phyloP scores from a whole-genome alignment of 2,329 filamentous ascomycete genomes.

The Whalleya microplaca region DNA sequence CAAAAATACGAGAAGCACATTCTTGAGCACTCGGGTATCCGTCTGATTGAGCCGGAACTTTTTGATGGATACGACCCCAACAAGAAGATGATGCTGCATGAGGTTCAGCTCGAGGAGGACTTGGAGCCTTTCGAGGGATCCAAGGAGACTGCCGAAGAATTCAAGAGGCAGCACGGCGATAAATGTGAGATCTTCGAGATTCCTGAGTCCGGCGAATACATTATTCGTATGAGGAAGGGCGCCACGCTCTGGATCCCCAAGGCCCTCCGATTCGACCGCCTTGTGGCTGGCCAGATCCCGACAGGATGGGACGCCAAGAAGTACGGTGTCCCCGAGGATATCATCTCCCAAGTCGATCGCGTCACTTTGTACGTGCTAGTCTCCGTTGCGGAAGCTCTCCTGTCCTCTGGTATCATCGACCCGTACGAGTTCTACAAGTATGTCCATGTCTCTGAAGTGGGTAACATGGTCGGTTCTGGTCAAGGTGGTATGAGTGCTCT shows the following conservation, averaged over 20 bases:
- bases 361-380: conserved; percentile 95
- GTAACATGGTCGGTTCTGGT: conserved; percentile 97
- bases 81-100: conserved; percentile 97
- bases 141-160: conserved; percentile 96
- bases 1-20: conserved; percentile 96
- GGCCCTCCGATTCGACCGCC: conserved; percentile 93
- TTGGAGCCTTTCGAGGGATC: conserved; percentile 96
- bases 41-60: conserved; percentile 94
- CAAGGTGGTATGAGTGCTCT: conserved; percentile 94
- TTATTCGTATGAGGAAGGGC: conserved; percentile 92
- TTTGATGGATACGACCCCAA: conserved; percentile 97
- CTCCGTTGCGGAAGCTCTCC: conserved; percentile 86
- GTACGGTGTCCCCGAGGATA: conserved; percentile 96
- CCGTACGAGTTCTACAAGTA: conserved; percentile 99
- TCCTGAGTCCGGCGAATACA: conserved; percentile 89
- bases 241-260: conserved; percentile 95
- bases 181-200: conserved; percentile 98
- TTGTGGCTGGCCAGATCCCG: conserved; percentile 95
- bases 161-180: conserved; percentile 94
- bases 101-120: conserved; percentile 96
- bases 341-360: conserved; percentile 95
- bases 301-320: conserved; percentile 96
- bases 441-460: conserved; percentile 95
- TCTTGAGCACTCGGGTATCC: conserved; percentile 94
- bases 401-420: conserved; percentile 94